Conservation (phyloP, 2,329 filamentous ascomycete genomes). For the Aurifilum marmelostoma region DNA sequence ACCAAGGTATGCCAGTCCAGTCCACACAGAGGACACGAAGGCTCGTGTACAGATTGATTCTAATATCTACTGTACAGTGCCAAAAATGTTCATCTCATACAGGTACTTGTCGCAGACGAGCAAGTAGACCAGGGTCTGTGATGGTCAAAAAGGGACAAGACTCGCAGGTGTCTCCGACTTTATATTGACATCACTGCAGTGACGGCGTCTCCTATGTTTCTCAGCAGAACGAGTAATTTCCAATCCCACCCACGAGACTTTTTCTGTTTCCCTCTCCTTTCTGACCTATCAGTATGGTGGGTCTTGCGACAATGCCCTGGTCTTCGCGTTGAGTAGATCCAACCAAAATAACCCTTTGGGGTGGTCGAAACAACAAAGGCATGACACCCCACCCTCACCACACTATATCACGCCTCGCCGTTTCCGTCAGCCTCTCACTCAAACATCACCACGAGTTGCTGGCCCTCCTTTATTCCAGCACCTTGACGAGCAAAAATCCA, state of each 20-base stretch:
- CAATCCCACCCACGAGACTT: background rate
- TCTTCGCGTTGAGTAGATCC: background rate
- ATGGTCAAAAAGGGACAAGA: background rate
- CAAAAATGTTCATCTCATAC: background rate
- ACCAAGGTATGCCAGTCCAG: background rate
- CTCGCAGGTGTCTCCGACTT: background rate
- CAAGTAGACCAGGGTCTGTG: background rate
- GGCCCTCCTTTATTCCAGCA: conserved; percentile 17
- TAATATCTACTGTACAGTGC: background rate
- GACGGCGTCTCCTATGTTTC: background rate
- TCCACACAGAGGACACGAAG: background rate
- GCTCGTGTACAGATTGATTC: background rate
- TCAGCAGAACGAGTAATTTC: background rate
- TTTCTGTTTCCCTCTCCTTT: background rate
- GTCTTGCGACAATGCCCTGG: conserved; percentile 21
- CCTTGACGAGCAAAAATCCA: background rate
- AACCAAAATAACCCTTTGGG: conserved; percentile 1
- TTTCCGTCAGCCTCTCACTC: conserved; percentile 14
- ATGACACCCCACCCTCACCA: conserved; percentile 1
- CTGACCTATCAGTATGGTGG: background rate
- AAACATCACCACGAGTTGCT: background rate
- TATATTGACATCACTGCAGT: background rate
- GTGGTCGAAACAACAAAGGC: conserved; percentile 21
- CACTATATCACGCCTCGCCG: conserved; percentile 13
- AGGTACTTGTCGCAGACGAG: background rate